Evolutionary conservation across 1,284 basidiomycete species (phyloP).

Genomic region (Puccinia triticina): DNA sequence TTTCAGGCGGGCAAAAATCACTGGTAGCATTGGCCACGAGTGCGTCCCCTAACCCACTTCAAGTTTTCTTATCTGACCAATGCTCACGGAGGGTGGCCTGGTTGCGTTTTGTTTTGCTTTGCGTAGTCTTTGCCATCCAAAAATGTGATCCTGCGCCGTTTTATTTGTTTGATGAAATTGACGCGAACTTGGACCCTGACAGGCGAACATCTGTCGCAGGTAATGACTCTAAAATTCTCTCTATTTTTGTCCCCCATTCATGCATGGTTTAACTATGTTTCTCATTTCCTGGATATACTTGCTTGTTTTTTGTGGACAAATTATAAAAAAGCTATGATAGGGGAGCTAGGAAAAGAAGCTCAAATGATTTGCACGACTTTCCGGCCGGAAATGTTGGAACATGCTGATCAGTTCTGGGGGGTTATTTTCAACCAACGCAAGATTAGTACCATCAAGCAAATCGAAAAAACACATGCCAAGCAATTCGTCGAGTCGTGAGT

Average conservation of each 20-base stretch:
- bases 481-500: slow-evolving; percentile 50
- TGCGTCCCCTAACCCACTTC: neutral
- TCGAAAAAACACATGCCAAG: slow-evolving; percentile 50
- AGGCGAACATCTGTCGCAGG: slow-evolving; percentile 92
- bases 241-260: neutral
- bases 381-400: slow-evolving; percentile 91
- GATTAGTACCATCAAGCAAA: slow-evolving; percentile 62
- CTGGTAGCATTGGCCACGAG: slow-evolving; percentile 81
- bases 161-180: slow-evolving; percentile 99
- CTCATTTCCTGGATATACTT: neutral
- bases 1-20: slow-evolving; percentile 97
- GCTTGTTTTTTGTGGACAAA: neutral
- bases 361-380: slow-evolving; percentile 99
- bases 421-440: slow-evolving; percentile 98
- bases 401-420: slow-evolving; percentile 96
- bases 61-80: neutral
- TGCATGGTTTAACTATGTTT: neutral
- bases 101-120: neutral
- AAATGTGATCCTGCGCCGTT: slow-evolving; percentile 99
- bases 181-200: slow-evolving; percentile 96
- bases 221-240: neutral
- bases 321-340: slow-evolving; percentile 73
- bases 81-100: neutral
- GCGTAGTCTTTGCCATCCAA: slow-evolving; percentile 91
- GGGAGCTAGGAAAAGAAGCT: slow-evolving; percentile 78